Conservation (phyloP, 2,329 filamentous ascomycete species). For the Cladosporium cucumerinum region DNA sequence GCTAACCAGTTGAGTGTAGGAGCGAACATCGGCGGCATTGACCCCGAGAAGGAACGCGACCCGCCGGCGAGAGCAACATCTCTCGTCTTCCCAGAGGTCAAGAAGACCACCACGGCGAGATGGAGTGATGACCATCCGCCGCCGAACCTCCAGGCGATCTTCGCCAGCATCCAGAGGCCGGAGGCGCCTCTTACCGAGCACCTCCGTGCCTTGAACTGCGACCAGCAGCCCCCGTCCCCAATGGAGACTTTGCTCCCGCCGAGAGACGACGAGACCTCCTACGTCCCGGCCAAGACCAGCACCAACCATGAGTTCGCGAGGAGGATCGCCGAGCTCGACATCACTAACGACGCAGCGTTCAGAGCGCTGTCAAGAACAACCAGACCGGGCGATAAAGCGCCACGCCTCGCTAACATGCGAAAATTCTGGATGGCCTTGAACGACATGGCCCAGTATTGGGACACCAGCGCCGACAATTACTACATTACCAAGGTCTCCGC, state of each 20-base stretch:
- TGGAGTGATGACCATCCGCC: constrained; percentile 24
- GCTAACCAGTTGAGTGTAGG: constrained; percentile 5
- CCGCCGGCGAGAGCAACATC: constrained; percentile 28
- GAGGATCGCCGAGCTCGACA: constrained; percentile 49
- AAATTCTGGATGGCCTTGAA: constrained; percentile 61
- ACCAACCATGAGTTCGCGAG: constrained; percentile 49
- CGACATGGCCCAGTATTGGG: constrained; percentile 61
- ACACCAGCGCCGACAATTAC: constrained; percentile 57
- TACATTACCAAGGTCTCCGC: constrained; percentile 33
- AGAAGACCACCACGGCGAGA: background rate
- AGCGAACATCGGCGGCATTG: constrained; percentile 20
- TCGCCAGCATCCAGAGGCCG: constrained; percentile 40
- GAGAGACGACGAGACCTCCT: constrained; percentile 33
- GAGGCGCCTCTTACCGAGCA: constrained; percentile 41
- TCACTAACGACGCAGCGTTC: constrained; percentile 57
- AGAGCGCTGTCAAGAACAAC: constrained; percentile 52
- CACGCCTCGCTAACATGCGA: constrained; percentile 54
- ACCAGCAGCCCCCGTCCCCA: constrained; percentile 38
- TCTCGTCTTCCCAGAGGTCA: constrained; percentile 26
- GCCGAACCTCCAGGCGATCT: constrained; percentile 45
- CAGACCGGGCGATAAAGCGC: constrained; percentile 43
- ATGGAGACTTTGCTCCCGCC: background rate
- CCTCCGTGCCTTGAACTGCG: constrained; percentile 43
- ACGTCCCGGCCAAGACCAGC: constrained; percentile 35
- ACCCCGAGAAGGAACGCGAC: constrained; percentile 30